phyloP scores from a whole-genome alignment of 768 basidiomycete genomes.

The Lenzites betulinus region DNA sequence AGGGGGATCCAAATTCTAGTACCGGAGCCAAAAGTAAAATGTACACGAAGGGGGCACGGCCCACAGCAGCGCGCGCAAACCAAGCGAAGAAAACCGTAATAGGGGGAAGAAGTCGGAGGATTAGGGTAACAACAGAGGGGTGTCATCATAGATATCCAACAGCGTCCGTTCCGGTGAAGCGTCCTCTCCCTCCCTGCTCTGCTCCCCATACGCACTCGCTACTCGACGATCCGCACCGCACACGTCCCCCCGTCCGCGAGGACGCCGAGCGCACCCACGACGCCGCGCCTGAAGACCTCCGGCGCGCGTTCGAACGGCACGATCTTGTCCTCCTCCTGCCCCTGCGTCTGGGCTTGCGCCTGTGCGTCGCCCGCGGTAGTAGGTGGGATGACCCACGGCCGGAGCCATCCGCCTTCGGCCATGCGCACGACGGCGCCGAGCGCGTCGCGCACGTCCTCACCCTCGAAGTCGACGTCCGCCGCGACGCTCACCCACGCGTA shows the following conservation, averaged over 20 bases:
- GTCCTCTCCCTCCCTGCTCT: neutral
- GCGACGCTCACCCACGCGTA: constrained; percentile 84
- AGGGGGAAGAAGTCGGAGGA: neutral
- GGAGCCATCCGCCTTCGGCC: constrained; percentile 41
- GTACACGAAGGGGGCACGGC: neutral
- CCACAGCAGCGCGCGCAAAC: neutral
- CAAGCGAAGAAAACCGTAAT: neutral
- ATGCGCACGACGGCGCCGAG: constrained; percentile 42
- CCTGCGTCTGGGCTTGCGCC: neutral
- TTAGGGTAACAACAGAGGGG: constrained; percentile 10
- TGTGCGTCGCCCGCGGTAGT: too few relatives aligned
- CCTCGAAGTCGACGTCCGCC: constrained; percentile 84
- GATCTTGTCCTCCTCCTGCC: constrained; percentile 40
- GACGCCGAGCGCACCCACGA: constrained; percentile 27
- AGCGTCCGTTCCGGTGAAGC: constrained; percentile 8
- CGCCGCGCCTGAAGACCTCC: constrained; percentile 44
- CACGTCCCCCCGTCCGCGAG: constrained; percentile 37
- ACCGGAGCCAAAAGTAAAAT: neutral
- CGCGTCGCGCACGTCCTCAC: constrained; percentile 65
- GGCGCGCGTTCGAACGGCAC: constrained; percentile 59
- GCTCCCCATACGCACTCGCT: neutral
- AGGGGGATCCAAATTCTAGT: neutral
- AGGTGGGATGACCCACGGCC: constrained; percentile 39
- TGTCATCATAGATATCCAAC: neutral
- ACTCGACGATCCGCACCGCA: constrained; percentile 33